Percentiles rank a stretch among this genome's conserved stretches.
Evolutionary conservation across 2,329 filamentous ascomycete genomes (phyloP).

Genomic region (Metarhizium guizhouense): DNA sequence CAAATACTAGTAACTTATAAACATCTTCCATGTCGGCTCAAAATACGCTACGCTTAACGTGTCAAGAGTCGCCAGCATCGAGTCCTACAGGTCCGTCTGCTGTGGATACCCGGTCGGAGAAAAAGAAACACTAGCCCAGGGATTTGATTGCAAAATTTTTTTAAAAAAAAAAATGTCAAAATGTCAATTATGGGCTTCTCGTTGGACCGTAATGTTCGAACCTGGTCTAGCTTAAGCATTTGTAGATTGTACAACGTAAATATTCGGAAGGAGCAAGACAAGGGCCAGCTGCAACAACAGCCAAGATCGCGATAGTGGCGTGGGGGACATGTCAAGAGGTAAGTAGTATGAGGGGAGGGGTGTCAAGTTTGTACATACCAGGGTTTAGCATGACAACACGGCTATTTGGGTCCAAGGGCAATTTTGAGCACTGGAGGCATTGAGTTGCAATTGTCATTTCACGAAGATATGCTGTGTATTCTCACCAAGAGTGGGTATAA

Average conservation of each 20-base stretch:
- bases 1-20: not conserved
- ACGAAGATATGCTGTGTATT: too few species aligned
- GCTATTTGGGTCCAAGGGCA: not conserved
- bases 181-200: not conserved
- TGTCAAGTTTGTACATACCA: not conserved
- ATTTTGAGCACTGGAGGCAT: not conserved
- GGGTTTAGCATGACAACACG: not conserved
- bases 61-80: not conserved
- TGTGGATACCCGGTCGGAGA: not conserved
- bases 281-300: not conserved
- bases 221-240: not conserved
- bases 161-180: not conserved
- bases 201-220: not conserved
- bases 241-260: not conserved
- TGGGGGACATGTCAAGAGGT: not conserved
- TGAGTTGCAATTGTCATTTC: too few species aligned
- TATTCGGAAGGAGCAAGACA: not conserved
- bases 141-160: not conserved
- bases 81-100: not conserved
- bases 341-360: not conserved
- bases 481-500: too few species aligned
- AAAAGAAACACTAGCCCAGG: not conserved
- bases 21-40: not conserved
- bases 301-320: not conserved
- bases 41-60: not conserved